A percentile compares a stretch with the other conserved stretches of the same genome.
Conservation (phyloP, 1,284 basidiomycete species). For the Ustilago loliicola region DNA sequence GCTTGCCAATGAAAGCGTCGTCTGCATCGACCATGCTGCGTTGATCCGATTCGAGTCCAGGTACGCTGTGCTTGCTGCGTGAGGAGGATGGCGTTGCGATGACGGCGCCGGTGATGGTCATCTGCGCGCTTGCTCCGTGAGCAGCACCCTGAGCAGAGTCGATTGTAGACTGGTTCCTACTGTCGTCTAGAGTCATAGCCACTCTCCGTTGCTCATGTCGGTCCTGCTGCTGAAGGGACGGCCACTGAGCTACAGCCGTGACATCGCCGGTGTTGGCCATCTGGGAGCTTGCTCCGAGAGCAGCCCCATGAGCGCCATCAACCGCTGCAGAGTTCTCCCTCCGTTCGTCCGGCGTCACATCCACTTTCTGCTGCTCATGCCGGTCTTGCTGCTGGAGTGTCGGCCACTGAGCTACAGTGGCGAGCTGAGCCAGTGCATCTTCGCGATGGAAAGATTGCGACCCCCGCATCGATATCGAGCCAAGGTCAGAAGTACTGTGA, state of each 20-base stretch:
- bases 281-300: too few species aligned
- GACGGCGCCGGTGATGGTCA: background rate
- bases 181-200: too few species aligned
- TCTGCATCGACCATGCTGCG: conserved; percentile 54
- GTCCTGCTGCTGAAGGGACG: conserved; percentile 31
- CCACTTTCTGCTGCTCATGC: background rate
- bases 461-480: conserved; percentile 20
- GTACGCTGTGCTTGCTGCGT: conserved; percentile 28
- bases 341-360: too few species aligned
- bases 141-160: too few species aligned
- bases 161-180: too few species aligned
- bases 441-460: conserved; percentile 2
- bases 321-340: too few species aligned
- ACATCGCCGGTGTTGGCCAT: background rate
- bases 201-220: background rate
- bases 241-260: too few species aligned
- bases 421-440: conserved; percentile 34
- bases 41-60: conserved; percentile 33
- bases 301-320: too few species aligned
- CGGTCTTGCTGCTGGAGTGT: conserved; percentile 23
- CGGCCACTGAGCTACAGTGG: conserved; percentile 45
- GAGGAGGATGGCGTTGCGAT: conserved; percentile 19
- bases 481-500: conserved; percentile 22
- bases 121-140: too few species aligned
- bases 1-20: conserved; percentile 50